These are phyloP conservation scores for Phialophora expanda DNA, from an alignment of 2,329 filamentous ascomycete genomes.

Conservation along the genomic window DNA sequence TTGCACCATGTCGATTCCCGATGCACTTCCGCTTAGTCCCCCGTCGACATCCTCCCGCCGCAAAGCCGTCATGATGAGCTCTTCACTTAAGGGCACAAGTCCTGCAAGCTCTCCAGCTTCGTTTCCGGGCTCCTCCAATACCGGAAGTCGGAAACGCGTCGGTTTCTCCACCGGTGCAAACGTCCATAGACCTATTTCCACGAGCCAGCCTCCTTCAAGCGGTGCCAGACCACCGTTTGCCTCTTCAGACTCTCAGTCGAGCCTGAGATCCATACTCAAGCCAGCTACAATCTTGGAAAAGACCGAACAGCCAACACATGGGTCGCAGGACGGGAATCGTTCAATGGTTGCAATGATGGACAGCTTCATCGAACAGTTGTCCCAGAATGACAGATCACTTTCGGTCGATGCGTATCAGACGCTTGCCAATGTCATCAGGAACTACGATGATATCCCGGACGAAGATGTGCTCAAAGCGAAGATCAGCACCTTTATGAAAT, in stretches of 20 bases:
- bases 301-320: constrained; percentile 28
- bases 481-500: constrained; percentile 77
- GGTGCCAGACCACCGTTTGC: constrained; percentile 52
- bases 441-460: constrained; percentile 82
- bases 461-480: constrained; percentile 73
- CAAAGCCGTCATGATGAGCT: constrained; percentile 13
- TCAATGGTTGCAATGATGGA: constrained; percentile 62
- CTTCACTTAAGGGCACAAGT: constrained; percentile 13
- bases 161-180: constrained; percentile 65
- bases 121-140: constrained; percentile 27
- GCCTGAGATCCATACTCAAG: constrained; percentile 82
- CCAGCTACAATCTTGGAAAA: constrained; percentile 50
- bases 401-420: constrained; percentile 86
- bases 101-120: constrained; percentile 32
- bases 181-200: constrained; percentile 37
- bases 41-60: constrained; percentile 37
- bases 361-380: constrained; percentile 80
- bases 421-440: constrained; percentile 74
- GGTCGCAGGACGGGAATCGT: constrained; percentile 13
- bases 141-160: constrained; percentile 59
- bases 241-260: constrained; percentile 57
- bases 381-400: constrained; percentile 71
- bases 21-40: constrained; percentile 40
- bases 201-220: constrained; percentile 49
- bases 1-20: constrained; percentile 35